Base-by-base conservation (phyloP, 108 stramenopile genomes). In the Schizochytrium sp. region DNA sequence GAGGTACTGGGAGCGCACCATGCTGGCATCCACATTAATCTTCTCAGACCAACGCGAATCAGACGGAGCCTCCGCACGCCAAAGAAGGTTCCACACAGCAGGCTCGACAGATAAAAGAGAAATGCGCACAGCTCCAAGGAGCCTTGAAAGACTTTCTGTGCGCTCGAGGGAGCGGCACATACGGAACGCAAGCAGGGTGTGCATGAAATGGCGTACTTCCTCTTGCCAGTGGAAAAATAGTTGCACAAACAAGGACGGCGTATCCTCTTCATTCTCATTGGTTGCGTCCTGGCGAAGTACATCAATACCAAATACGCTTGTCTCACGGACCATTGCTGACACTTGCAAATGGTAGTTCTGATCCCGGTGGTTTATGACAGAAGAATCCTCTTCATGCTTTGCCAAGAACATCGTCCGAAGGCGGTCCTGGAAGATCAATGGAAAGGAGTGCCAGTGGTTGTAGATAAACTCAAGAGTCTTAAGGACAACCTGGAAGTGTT, bases 171-270 rank as follows among this genome's bases (percentile, higher is more conserved):
- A 49, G 53, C 76, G 76, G 53, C 76, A 83, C 76, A 83, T 55
- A 5, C 76, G 76, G 55, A 83, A 83, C 1, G 76, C 76, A 10
- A 83, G 76, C 17, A 83, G 76, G 55, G 76, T 83, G 53, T 83
- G 76, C 50, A 83, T 55, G 55, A 83, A 83, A 28, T 83, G 53
- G 8, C 76, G 76, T 8, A 83, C 76, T 28, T 83, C 76, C 3
- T 83, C 76, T 40, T 83, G 76, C 76, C 76, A 83, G 47, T 83
- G 76, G 76, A 83, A 83, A 42, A 83, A 83, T 47, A 83, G 76
- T 53, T 49, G 50, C 76, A 83, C 76, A 28, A 83, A 83, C 15
- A 83, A 42, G 17, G 76, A 7, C 64, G 64, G 64, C 64, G 40
- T 69, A 44, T 69, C 44, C 64, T 69, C 64, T 15, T 69, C 64